A percentile compares a stretch with the other conserved stretches of the same genome.
These are phyloP conservation scores for Lentinula raphanica DNA, from an alignment of 768 basidiomycete species.

Conservation along the genomic window DNA sequence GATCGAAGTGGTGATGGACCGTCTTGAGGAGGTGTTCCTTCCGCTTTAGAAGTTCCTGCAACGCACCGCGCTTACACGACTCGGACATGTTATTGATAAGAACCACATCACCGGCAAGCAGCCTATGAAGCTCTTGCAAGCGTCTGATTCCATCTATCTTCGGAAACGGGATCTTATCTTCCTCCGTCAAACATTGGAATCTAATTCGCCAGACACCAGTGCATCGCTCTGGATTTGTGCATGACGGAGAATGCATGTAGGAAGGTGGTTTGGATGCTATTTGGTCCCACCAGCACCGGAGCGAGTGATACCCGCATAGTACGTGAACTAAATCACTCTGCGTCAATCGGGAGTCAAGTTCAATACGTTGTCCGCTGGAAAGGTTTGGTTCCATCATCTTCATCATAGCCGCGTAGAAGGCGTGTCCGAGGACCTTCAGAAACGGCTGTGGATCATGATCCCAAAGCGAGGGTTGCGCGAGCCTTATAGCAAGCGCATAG, in stretches of 20 bases:
- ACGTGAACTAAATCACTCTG: conserved; percentile 25
- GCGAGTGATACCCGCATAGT: conserved; percentile 29
- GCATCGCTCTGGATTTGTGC: conserved; percentile 32
- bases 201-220: conserved; percentile 30
- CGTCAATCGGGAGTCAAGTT: conserved; percentile 17
- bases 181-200: conserved; percentile 24
- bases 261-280: conserved; percentile 24
- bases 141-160: conserved; percentile 32
- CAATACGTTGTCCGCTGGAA: conserved; percentile 12
- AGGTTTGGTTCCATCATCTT: conserved; percentile 18
- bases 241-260: conserved; percentile 25
- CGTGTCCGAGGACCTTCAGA: conserved; percentile 21
- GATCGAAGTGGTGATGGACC: conserved; percentile 35
- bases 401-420: conserved; percentile 31
- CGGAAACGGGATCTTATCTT: conserved; percentile 17
- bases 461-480: conserved; percentile 20
- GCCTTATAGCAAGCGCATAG: conserved; percentile 24
- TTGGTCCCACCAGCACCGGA: conserved; percentile 27
- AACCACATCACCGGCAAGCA: conserved; percentile 25
- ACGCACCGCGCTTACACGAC: conserved; percentile 29
- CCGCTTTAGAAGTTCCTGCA: conserved; percentile 27
- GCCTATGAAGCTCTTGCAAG: conserved; percentile 25
- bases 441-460: conserved; percentile 10
- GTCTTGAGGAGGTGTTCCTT: conserved; percentile 26
- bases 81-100: conserved; percentile 26